Conservation (phyloP, 2,329 filamentous ascomycete species). For the Penicillium expansum region DNA sequence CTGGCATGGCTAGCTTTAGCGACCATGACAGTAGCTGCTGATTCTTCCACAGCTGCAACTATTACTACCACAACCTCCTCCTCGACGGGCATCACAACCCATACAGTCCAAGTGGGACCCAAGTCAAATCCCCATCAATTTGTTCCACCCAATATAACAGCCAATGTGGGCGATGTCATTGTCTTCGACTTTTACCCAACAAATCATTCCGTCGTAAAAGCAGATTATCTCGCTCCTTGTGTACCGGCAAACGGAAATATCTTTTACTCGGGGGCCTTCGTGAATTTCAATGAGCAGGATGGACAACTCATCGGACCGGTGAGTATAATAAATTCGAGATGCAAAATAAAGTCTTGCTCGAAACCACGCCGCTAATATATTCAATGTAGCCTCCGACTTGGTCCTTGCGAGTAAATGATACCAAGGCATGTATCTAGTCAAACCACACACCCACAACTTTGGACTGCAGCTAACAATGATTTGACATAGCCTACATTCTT, state of each 20-base stretch:
- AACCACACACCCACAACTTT: too few relatives aligned
- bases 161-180: conserved; percentile 33
- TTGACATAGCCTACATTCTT: conserved; percentile 59
- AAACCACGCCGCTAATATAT: neutral
- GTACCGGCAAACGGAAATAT: conserved; percentile 49
- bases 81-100: conserved; percentile 24
- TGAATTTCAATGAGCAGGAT: conserved; percentile 50
- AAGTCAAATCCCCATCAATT: conserved; percentile 34
- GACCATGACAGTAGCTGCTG: neutral
- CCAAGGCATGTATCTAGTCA: conserved; percentile 36
- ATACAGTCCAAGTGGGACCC: conserved; percentile 36
- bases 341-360: neutral
- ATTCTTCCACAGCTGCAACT: neutral
- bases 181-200: conserved; percentile 62
- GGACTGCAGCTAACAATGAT: neutral
- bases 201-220: conserved; percentile 63
- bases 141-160: conserved; percentile 28
- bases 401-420: conserved; percentile 55
- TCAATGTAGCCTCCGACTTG: conserved; percentile 35
- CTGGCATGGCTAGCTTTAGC: conserved; percentile 5
- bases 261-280: conserved; percentile 34
- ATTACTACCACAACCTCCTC: conserved; percentile 9
- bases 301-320: conserved; percentile 41
- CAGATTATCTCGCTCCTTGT: conserved; percentile 60
- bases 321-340: conserved; percentile 15